A percentile compares a stretch with the other conserved stretches of the same genome.
phyloP scores from a whole-genome alignment of 2,329 filamentous ascomycete species.

The Pyricularia pennisetigena region DNA sequence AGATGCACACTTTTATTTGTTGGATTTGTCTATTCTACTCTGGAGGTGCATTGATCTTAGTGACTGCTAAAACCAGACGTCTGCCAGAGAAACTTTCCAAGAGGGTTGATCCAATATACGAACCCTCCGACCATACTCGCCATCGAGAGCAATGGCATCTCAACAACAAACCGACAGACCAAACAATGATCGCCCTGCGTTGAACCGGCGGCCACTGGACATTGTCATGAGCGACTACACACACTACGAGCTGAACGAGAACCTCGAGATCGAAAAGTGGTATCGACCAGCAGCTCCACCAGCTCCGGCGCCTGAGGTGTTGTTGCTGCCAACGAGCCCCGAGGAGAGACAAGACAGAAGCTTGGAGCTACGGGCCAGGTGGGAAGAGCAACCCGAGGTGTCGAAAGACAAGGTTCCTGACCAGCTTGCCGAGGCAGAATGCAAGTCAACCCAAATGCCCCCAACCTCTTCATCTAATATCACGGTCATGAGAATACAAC shows the following conservation, averaged over 20 bases:
- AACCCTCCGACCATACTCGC: neutral
- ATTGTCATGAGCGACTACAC: neutral
- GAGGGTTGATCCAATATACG: neutral
- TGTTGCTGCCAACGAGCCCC: neutral
- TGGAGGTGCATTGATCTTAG: neutral
- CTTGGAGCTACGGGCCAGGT: neutral
- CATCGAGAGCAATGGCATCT: neutral
- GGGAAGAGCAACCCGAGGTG: neutral
- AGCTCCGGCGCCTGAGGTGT: neutral
- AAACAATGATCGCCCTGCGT: neutral
- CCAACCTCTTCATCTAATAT: neutral
- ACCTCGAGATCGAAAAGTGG: slow-evolving; percentile 1
- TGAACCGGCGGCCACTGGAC: neutral
- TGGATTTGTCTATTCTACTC: neutral
- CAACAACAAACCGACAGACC: neutral
- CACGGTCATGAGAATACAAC: neutral
- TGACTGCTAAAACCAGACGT: neutral
- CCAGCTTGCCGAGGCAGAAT: neutral
- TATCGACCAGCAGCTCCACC: neutral
- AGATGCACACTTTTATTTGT: neutral
- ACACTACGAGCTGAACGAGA: slow-evolving; percentile 1
- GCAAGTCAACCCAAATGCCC: neutral
- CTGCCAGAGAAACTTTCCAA: neutral
- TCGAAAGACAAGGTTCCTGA: slow-evolving; percentile 3
- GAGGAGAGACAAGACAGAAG: neutral